Percentiles rank a stretch among this genome's conserved stretches.
Conservation (phyloP, 2,329 filamentous ascomycete genomes). For the Ascosphaera apis region DNA sequence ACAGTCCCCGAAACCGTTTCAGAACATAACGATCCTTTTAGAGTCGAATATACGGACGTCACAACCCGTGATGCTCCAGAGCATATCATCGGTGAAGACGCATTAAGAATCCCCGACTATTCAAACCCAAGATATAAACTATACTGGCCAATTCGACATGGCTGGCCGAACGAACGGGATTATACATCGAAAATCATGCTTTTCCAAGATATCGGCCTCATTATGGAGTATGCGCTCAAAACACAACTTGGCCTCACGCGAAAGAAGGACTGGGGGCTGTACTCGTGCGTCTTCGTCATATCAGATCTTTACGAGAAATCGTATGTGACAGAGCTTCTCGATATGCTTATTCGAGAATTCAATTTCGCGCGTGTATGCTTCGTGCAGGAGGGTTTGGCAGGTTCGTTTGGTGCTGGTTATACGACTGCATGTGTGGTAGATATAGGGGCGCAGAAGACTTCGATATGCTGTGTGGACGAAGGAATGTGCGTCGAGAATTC, state of each 20-base stretch:
- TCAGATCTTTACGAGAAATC: constrained; percentile 90
- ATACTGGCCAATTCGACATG: constrained; percentile 73
- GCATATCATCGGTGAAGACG: constrained; percentile 61
- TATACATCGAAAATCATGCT: constrained; percentile 61
- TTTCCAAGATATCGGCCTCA: constrained; percentile 65
- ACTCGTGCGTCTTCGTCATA: constrained; percentile 91
- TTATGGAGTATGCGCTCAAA: constrained; percentile 67
- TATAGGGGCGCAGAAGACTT: constrained; percentile 91
- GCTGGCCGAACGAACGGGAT: constrained; percentile 75
- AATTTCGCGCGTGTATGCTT: constrained; percentile 78
- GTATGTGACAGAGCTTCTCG: constrained; percentile 65
- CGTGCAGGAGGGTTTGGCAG: constrained; percentile 86
- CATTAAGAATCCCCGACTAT: constrained; percentile 67
- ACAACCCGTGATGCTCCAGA: constrained; percentile 39
- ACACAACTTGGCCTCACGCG: constrained; percentile 59
- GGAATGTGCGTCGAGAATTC: constrained; percentile 90
- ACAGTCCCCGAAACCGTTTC: constrained; percentile 68
- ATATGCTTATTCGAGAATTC: constrained; percentile 72
- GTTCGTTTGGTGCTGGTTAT: constrained; percentile 85
- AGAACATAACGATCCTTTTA: constrained; percentile 81
- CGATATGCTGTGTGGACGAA: constrained; percentile 89
- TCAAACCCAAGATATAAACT: constrained; percentile 78
- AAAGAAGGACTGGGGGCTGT: constrained; percentile 65
- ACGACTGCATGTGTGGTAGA: constrained; percentile 89
- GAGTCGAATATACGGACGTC: constrained; percentile 88